A percentile compares a stretch with the other conserved stretches of the same genome.
Conservation (phyloP, 352 stramenopile species). For the Phytophthora syringae region DNA sequence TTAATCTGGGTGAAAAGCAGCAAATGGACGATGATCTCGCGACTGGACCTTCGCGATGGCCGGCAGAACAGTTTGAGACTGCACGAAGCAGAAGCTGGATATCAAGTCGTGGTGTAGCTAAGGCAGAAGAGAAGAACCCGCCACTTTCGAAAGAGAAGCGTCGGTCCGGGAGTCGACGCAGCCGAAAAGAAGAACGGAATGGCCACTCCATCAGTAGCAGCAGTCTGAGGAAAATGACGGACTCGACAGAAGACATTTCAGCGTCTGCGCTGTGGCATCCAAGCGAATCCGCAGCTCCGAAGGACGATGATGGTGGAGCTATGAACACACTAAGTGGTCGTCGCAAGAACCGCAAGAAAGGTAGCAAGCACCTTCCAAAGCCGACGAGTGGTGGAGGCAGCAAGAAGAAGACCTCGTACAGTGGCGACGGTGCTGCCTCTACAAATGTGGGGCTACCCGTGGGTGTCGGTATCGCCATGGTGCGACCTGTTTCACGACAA, state of each 20-base stretch:
- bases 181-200: constrained; percentile 45
- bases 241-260: constrained; percentile 38
- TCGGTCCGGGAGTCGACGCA: constrained; percentile 44
- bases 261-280: constrained; percentile 24
- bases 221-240: constrained; percentile 41
- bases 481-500: constrained; percentile 56
- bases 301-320: constrained; percentile 46
- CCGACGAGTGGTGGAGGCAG: constrained; percentile 29
- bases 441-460: constrained; percentile 25
- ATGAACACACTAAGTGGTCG: constrained; percentile 34
- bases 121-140: constrained; percentile 53
- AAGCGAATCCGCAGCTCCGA: constrained; percentile 37
- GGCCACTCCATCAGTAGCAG: constrained; percentile 45
- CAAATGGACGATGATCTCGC: constrained; percentile 31
- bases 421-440: constrained; percentile 7
- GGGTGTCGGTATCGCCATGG: constrained; percentile 37
- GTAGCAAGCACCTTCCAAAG: constrained; percentile 50
- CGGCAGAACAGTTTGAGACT: constrained; percentile 38
- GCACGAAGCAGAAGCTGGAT: constrained; percentile 47
- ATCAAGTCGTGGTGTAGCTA: constrained; percentile 45
- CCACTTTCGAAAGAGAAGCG: constrained; percentile 46
- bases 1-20: constrained; percentile 39
- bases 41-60: constrained; percentile 22
- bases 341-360: constrained; percentile 48
- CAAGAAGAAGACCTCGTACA: constrained; percentile 46